Percentiles rank a stretch among this genome's conserved stretches.
These are phyloP conservation scores for Phaeosphaeria sp. DNA, from an alignment of 2,329 filamentous ascomycete species.

Conservation along the genomic window DNA sequence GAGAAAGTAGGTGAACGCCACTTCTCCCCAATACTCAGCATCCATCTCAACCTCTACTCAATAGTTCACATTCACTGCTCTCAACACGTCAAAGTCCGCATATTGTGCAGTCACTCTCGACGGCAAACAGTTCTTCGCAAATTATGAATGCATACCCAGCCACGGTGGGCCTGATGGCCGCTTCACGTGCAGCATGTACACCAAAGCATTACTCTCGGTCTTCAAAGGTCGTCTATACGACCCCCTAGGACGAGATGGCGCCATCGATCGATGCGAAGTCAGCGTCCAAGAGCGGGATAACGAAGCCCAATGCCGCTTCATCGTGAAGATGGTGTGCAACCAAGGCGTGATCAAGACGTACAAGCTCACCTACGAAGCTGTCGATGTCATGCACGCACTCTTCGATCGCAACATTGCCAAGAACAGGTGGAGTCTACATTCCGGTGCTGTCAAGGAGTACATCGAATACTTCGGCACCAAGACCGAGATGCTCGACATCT, in stretches of 20 bases:
- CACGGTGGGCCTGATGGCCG: constrained; percentile 50
- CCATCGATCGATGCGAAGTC: constrained; percentile 77
- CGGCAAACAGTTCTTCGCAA: constrained; percentile 73
- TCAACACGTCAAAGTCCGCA: constrained; percentile 82
- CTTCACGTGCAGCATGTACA: constrained; percentile 79
- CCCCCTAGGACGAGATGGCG: constrained; percentile 69
- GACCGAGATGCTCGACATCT: constrained; percentile 81
- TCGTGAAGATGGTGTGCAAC: constrained; percentile 75
- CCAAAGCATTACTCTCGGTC: constrained; percentile 71
- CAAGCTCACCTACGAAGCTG: constrained; percentile 75
- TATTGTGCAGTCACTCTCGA: constrained; percentile 77
- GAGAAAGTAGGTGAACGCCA: constrained; percentile 62
- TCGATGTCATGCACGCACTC: constrained; percentile 76
- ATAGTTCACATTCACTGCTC: constrained; percentile 72
- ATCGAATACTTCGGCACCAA: constrained; percentile 83
- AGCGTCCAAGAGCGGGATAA: constrained; percentile 74
- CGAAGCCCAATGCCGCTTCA: constrained; percentile 72
- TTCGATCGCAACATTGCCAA: constrained; percentile 72
- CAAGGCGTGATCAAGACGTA: constrained; percentile 82
- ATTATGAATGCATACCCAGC: constrained; percentile 67
- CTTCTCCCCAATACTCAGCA: constrained; percentile 14
- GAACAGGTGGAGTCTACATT: constrained; percentile 76
- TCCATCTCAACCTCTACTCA: constrained; percentile 22
- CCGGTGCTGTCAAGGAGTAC: constrained; percentile 73
- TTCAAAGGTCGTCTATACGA: constrained; percentile 74